Evolutionary conservation across 495 filamentous ascomycete species (phyloP).

Genomic region (Daldinia childiae): DNA sequence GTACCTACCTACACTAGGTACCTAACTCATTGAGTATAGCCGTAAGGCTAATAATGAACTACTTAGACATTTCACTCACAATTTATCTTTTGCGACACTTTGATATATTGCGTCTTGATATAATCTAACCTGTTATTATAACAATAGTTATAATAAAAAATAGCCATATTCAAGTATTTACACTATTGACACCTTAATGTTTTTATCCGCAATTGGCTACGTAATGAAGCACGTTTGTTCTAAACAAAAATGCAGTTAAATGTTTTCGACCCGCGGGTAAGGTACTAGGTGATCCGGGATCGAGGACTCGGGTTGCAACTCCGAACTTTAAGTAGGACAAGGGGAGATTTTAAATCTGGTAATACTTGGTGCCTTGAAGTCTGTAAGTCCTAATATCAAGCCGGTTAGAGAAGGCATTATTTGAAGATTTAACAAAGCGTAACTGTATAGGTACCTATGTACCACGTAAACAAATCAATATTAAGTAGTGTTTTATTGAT

Average conservation of each 20-base stretch:
- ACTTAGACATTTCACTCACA: background rate
- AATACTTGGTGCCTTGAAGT: slow-evolving; percentile 7
- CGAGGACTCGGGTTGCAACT: slow-evolving; percentile 39
- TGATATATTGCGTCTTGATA: background rate
- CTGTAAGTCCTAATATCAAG: background rate
- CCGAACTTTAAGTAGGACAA: slow-evolving; percentile 24
- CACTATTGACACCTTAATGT: background rate
- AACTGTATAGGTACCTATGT: background rate
- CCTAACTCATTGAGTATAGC: background rate
- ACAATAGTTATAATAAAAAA: background rate
- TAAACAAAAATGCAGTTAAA: slow-evolving; percentile 14
- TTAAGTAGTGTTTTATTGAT: slow-evolving; percentile 7
- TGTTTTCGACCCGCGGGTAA: slow-evolving; percentile 2
- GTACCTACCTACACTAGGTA: too few relatives aligned
- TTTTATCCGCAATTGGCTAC: slow-evolving; percentile 11
- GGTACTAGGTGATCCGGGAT: slow-evolving; percentile 27
- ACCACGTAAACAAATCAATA: background rate
- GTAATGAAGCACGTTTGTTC: background rate
- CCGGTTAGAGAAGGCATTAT: slow-evolving; percentile 37
- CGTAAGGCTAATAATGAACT: background rate
- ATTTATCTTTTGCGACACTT: background rate
- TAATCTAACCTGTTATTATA: background rate
- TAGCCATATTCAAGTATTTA: background rate
- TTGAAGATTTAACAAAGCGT: background rate
- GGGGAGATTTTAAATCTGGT: slow-evolving; percentile 23